Evolutionary conservation across 768 basidiomycete species (phyloP).

Genomic region (Kwoniella newhampshirensis): DNA sequence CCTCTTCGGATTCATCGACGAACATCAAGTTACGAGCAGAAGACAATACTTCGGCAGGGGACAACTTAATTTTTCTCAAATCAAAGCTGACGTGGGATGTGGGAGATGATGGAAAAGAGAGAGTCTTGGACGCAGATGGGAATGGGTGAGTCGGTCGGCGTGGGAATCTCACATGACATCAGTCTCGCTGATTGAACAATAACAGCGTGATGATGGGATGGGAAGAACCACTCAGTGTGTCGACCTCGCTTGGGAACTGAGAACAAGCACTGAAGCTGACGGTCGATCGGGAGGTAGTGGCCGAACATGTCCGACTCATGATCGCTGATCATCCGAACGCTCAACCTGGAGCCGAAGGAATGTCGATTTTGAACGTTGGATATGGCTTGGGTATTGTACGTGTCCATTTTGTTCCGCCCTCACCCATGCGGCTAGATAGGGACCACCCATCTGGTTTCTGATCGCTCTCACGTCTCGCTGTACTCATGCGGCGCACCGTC

Average conservation of each 20-base stretch:
- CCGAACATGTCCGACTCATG: slow-evolving; percentile 69
- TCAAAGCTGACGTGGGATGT: slow-evolving; percentile 67
- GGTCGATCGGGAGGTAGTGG: too few species aligned
- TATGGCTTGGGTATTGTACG: slow-evolving; percentile 82
- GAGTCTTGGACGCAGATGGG: slow-evolving; percentile 74
- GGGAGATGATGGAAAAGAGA: slow-evolving; percentile 74
- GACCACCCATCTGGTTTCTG: too few species aligned
- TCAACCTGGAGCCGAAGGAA: slow-evolving; percentile 37
- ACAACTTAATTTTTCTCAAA: slow-evolving; percentile 63
- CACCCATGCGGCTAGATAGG: too few species aligned
- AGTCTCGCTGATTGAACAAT: neutral
- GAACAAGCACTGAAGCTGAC: too few species aligned
- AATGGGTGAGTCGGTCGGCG: slow-evolving; percentile 42
- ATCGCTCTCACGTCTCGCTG: too few species aligned
- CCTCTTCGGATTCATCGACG: slow-evolving; percentile 10
- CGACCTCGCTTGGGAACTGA: neutral
- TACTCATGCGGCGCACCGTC: neutral
- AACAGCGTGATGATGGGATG: slow-evolving; percentile 95
- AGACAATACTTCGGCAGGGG: slow-evolving; percentile 51
- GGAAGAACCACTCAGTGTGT: slow-evolving; percentile 77
- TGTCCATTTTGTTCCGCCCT: too few species aligned
- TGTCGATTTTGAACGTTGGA: slow-evolving; percentile 82
- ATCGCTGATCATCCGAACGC: slow-evolving; percentile 58
- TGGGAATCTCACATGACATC: neutral
- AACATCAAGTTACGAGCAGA: slow-evolving; percentile 44